Evolutionary conservation across 1,284 basidiomycete genomes (phyloP).

Genomic region (Porodaedalea pini): DNA sequence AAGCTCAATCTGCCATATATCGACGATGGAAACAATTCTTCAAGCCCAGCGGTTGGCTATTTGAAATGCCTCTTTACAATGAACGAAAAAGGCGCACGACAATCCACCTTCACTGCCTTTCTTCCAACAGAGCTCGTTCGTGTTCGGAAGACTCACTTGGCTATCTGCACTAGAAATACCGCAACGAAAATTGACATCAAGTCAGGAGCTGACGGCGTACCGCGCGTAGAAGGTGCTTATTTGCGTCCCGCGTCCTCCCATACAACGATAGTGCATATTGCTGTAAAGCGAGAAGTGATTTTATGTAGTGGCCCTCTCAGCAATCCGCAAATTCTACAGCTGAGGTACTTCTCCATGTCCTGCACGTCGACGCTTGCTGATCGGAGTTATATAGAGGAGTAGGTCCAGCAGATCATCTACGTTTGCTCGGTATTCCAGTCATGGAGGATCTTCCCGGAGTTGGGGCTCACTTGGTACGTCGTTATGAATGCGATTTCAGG

Average conservation of each 20-base stretch:
- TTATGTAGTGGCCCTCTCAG: conserved; percentile 33
- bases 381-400: conserved; percentile 27
- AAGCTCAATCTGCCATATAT: conserved; percentile 27
- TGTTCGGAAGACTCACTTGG: conserved; percentile 23
- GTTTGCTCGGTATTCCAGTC: conserved; percentile 28
- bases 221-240: conserved; percentile 19
- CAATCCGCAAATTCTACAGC: conserved; percentile 33
- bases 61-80: conserved; percentile 27
- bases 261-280: conserved; percentile 19
- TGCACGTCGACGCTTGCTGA: neutral
- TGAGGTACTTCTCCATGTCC: conserved; percentile 29
- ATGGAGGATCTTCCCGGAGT: conserved; percentile 35
- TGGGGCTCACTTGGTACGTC: conserved; percentile 29
- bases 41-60: conserved; percentile 25
- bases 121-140: conserved; percentile 26
- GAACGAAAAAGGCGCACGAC: conserved; percentile 25
- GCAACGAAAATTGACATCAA: conserved; percentile 26
- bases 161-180: conserved; percentile 30
- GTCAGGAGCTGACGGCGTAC: conserved; percentile 13
- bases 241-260: conserved; percentile 13
- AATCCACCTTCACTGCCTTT: conserved; percentile 30
- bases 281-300: conserved; percentile 31
- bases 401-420: conserved; percentile 30
- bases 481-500: neutral
- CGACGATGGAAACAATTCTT: conserved; percentile 30